These are phyloP conservation scores for Lasiodiplodia citricola DNA, from an alignment of 2,329 filamentous ascomycete genomes.

Conservation along the genomic window DNA sequence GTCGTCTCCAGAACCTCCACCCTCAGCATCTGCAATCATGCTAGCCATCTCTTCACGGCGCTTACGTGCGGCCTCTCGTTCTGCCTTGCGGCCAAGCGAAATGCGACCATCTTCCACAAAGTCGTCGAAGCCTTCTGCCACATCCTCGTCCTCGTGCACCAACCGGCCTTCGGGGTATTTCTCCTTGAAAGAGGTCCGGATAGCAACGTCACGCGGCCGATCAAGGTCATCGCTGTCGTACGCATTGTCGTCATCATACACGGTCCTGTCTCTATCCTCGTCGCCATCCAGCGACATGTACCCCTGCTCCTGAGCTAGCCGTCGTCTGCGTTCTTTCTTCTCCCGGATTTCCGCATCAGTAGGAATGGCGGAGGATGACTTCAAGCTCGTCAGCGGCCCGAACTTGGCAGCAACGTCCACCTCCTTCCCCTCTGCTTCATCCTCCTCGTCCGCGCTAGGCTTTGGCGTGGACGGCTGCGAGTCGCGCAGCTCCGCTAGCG, in stretches of 20 bases:
- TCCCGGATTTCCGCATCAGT: constrained; percentile 85
- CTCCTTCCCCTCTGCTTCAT: constrained; percentile 50
- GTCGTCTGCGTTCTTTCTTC: constrained; percentile 87
- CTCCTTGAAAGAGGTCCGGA: constrained; percentile 51
- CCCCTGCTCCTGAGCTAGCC: constrained; percentile 69
- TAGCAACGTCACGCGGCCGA: constrained; percentile 39
- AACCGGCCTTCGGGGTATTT: constrained; percentile 73
- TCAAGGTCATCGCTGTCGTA: constrained; percentile 49
- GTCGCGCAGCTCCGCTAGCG: constrained; percentile 81
- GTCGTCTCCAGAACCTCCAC: constrained; percentile 68
- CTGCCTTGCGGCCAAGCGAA: constrained; percentile 77
- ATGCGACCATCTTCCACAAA: constrained; percentile 86
- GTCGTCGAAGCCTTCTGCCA: constrained; percentile 91
- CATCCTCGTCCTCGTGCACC: constrained; percentile 84
- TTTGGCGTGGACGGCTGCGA: constrained; percentile 84
- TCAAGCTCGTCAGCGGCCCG: constrained; percentile 54
- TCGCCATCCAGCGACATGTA: constrained; percentile 69
- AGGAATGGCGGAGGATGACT: constrained; percentile 63
- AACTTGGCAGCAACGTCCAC: constrained; percentile 60
- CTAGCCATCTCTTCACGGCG: constrained; percentile 80
- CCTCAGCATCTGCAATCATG: constrained; percentile 81
- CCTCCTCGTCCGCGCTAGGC: constrained; percentile 44
- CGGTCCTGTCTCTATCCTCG: constrained; percentile 53
- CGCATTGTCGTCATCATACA: constrained; percentile 38
- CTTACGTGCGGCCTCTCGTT: constrained; percentile 69